These are phyloP conservation scores for Westerdykella sp. DNA, from an alignment of 2,329 filamentous ascomycete genomes.

Conservation along the genomic window DNA sequence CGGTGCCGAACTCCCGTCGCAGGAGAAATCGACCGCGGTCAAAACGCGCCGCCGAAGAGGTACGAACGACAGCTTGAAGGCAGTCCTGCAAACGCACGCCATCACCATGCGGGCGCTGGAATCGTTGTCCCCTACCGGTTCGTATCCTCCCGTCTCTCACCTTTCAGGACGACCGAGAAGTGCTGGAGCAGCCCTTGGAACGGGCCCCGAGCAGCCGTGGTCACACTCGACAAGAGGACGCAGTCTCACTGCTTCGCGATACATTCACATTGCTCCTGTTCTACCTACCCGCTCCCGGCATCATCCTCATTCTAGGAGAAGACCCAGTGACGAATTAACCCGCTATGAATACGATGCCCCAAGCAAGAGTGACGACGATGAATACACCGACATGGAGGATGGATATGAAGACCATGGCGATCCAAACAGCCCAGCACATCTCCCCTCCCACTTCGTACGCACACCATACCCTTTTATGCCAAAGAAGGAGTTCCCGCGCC, in stretches of 20 bases:
- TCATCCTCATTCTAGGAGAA: no score
- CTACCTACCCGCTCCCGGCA: slow-evolving; percentile 1
- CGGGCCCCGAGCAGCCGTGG: no score
- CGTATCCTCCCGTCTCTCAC: slow-evolving; percentile 5
- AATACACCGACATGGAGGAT: background rate
- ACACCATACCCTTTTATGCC: slow-evolving; percentile 23
- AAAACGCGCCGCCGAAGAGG: slow-evolving; percentile 11
- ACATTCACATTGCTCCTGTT: slow-evolving; percentile 14
- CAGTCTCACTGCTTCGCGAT: slow-evolving; percentile 12
- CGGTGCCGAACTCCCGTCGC: no score
- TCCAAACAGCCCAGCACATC: slow-evolving; percentile 10
- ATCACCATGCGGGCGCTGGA: slow-evolving; percentile 22
- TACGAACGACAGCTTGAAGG: slow-evolving; percentile 20
- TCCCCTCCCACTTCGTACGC: slow-evolving; percentile 21
- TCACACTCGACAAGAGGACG: background rate
- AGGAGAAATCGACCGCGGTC: background rate
- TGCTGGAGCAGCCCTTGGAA: no score
- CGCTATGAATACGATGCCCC: background rate
- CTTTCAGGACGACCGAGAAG: background rate
- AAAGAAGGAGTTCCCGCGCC: slow-evolving; percentile 23
- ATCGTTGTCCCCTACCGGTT: slow-evolving; percentile 11
- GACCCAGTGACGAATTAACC: background rate
- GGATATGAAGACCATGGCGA: slow-evolving; percentile 1
- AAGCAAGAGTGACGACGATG: background rate
- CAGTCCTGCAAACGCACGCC: slow-evolving; percentile 26